Base-by-base conservation (phyloP, 2,329 filamentous ascomycete genomes). In the Cladosporium colombiae region DNA sequence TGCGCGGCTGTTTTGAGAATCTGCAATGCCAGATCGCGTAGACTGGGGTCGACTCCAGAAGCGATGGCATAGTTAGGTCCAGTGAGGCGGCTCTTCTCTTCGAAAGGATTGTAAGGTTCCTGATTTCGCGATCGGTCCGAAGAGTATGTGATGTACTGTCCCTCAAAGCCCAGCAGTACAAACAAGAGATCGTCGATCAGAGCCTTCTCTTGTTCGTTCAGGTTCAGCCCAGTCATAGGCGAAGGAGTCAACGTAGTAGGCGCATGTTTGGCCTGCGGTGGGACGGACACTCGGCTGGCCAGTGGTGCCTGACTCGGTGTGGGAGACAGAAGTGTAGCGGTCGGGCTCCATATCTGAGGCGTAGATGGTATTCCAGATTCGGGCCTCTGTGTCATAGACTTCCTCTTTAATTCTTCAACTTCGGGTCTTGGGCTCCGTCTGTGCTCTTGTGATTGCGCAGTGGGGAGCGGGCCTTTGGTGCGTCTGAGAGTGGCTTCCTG, bases 141-240 rank as follows among this genome's bases (percentile, higher is more conserved):
- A 66, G 86, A 86, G 75, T 92, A 98, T 64, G 92, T 91, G 68
- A 99, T 91, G 76, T 98, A 98, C 77, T 97, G 93, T n/a, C 95
- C 95, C 79, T 99, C 95, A 69, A 93, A 97, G 27, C 95, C 95
- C 93, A 99, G 97, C 73, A 98, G 96, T 5, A 96, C 93, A 75
- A 94, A 97, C 40, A 98, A 80, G 18, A 99, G 80, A 73, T 99
- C 95, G 71, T 97, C 93, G 52, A 98, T 83, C 56, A 99, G 90
- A 10, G 88, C 91, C 27, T 88, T 87, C 79, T 99, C 95, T 77
- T 99, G 95, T 2, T 86, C 86, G 70, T 96, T 90, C 31, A 96
- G 81, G 0, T 88, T 88, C 66, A 98, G 80, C 65, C 91, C 87
- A 65, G 85, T 82, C 18, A 98, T 82, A 7, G 89, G 83, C 58